phyloP scores from a whole-genome alignment of 192 early-diverging fungal genomes.

The Linnemannia hyalina region DNA sequence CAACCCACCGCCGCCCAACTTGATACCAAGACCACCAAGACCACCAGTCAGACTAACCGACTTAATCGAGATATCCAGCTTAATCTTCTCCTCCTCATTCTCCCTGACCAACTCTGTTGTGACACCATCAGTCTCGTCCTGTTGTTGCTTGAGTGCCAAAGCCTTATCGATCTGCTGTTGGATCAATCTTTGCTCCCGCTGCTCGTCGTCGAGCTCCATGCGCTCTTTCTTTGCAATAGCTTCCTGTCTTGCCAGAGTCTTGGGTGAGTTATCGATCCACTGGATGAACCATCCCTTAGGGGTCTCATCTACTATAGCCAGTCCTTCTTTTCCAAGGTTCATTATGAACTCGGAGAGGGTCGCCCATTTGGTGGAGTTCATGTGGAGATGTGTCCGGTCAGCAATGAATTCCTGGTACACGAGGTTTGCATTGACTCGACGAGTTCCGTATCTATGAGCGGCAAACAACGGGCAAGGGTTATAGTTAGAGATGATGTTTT shows the following conservation, averaged over 20 bases:
- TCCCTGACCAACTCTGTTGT: slow-evolving; percentile 75
- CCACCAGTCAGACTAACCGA: slow-evolving; percentile 25
- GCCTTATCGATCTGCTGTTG: slow-evolving; percentile 89
- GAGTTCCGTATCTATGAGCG: slow-evolving; percentile 75
- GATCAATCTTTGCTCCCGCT: slow-evolving; percentile 81
- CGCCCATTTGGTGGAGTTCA: slow-evolving; percentile 96
- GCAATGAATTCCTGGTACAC: slow-evolving; percentile 98
- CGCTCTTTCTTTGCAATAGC: slow-evolving; percentile 86
- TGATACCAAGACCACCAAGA: slow-evolving; percentile 1
- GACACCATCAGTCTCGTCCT: slow-evolving; percentile 17
- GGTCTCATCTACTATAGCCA: slow-evolving; percentile 89
- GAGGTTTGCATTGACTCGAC: slow-evolving; percentile 90
- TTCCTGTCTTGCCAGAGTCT: slow-evolving; percentile 84
- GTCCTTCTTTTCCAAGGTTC: slow-evolving; percentile 87
- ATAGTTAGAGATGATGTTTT: neutral
- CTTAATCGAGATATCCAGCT: slow-evolving; percentile 74
- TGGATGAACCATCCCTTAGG: slow-evolving; percentile 90
- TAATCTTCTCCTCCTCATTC: slow-evolving; percentile 78
- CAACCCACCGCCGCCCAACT: slow-evolving; percentile 28
- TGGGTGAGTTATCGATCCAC: slow-evolving; percentile 94
- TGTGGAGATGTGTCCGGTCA: slow-evolving; percentile 93
- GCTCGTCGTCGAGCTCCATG: slow-evolving; percentile 87
- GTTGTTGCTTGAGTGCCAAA: slow-evolving; percentile 13
- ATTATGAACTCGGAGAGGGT: slow-evolving; percentile 92
- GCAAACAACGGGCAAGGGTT: neutral